phyloP scores from a whole-genome alignment of 768 basidiomycete genomes.

The Pulveroboletus ravenelii region DNA sequence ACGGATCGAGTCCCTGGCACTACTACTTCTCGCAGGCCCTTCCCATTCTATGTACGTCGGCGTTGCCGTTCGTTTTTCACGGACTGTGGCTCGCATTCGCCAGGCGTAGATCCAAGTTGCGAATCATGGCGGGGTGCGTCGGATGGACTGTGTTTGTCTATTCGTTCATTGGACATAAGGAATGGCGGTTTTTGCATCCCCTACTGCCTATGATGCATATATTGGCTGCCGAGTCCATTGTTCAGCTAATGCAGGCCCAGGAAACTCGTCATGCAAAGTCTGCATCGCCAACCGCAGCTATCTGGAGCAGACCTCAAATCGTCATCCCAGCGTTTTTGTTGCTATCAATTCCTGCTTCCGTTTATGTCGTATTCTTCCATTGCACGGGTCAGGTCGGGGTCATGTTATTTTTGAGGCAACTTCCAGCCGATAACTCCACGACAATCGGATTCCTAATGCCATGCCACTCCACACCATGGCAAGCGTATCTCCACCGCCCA shows the following conservation, averaged over 20 bases:
- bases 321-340: slow-evolving; percentile 40
- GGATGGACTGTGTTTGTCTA: slow-evolving; percentile 65
- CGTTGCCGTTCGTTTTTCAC: slow-evolving; percentile 68
- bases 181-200: slow-evolving; percentile 96
- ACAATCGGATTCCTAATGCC: slow-evolving; percentile 86
- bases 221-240: slow-evolving; percentile 68
- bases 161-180: slow-evolving; percentile 87
- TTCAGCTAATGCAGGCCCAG: slow-evolving; percentile 37
- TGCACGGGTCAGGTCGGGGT: slow-evolving; percentile 75
- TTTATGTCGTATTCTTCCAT: slow-evolving; percentile 74
- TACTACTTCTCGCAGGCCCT: slow-evolving; percentile 86
- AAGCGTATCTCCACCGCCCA: slow-evolving; percentile 75
- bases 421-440: slow-evolving; percentile 48
- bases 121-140: slow-evolving; percentile 45
- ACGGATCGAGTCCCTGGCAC: slow-evolving; percentile 81
- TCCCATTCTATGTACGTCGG: slow-evolving; percentile 72
- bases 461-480: slow-evolving; percentile 94
- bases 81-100: slow-evolving; percentile 43
- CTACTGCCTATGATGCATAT: slow-evolving; percentile 80
- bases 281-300: background rate
- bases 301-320: slow-evolving; percentile 25
- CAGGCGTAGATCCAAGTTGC: slow-evolving; percentile 26
- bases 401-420: slow-evolving; percentile 57
- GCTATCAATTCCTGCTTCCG: slow-evolving; percentile 53
- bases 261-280: background rate